phyloP scores from a whole-genome alignment of 148 eudicot genomes.

The Fagopyrum homotropicum region DNA sequence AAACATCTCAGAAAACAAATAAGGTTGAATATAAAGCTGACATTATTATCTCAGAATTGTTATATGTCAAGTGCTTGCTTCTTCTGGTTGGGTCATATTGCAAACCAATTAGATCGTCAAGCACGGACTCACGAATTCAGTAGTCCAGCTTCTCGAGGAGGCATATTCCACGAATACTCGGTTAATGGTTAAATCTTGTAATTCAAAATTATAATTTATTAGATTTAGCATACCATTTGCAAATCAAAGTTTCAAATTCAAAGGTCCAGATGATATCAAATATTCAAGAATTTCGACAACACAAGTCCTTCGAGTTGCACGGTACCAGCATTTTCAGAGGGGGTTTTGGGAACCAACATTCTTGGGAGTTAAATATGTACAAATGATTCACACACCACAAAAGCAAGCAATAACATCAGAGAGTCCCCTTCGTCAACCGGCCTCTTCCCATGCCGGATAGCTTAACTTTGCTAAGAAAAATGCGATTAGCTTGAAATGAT shows the following conservation, averaged over 20 bases:
- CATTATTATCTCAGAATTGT: too few relatives aligned
- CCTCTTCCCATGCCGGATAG: not conserved
- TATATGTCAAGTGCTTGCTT: too few relatives aligned
- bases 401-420: not conserved
- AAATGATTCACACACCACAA: slow-evolving; percentile 7
- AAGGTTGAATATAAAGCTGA: too few relatives aligned
- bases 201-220: too few relatives aligned
- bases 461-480: not conserved
- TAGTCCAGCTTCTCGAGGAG: too few relatives aligned
- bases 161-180: too few relatives aligned
- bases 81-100: too few relatives aligned
- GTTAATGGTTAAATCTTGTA: too few relatives aligned
- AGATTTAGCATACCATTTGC: not conserved
- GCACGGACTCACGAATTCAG: too few relatives aligned
- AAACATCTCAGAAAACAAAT: too few relatives aligned
- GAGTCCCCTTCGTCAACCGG: not conserved
- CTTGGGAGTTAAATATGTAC: slow-evolving; percentile 3
- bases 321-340: not conserved
- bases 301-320: not conserved
- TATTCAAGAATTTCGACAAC: not conserved
- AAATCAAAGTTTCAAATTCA: not conserved
- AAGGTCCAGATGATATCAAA: not conserved
- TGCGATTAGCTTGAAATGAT: not conserved
- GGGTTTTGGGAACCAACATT: not conserved
- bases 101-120: too few relatives aligned